Evolutionary conservation across 2,329 filamentous ascomycete genomes (phyloP).

Genomic region (Epichloe bromicola): DNA sequence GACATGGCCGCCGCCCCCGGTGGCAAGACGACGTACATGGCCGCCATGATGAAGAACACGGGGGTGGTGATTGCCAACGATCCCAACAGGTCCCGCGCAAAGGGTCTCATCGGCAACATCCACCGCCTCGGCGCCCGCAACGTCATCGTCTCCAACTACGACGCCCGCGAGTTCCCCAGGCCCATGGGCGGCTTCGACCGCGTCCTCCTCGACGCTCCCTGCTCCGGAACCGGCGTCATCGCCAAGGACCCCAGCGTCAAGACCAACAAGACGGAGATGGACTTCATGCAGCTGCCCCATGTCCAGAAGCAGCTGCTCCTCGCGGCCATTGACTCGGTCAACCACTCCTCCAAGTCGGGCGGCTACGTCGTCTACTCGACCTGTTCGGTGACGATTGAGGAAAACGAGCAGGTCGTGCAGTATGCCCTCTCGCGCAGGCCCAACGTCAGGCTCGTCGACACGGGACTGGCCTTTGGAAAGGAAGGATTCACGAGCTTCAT

Average conservation of each 20-base stretch:
- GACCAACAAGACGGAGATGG: conserved; percentile 92
- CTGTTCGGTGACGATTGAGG: conserved; percentile 86
- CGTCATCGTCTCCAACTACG: conserved; percentile 89
- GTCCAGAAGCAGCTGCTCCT: conserved; percentile 89
- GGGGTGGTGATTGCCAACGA: conserved; percentile 95
- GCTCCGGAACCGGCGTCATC: conserved; percentile 94
- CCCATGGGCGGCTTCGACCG: conserved; percentile 94
- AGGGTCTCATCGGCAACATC: conserved; percentile 96
- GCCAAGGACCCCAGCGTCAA: conserved; percentile 94
- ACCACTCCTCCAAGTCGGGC: conserved; percentile 82
- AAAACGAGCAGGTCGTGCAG: conserved; percentile 80
- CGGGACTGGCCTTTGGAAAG: conserved; percentile 77
- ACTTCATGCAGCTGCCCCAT: conserved; percentile 88
- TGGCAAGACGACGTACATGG: conserved; percentile 41
- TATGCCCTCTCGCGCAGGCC: conserved; percentile 85
- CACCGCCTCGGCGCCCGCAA: conserved; percentile 90
- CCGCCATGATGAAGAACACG: conserved; percentile 61
- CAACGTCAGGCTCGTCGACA: conserved; percentile 87
- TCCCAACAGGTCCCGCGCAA: conserved; percentile 81
- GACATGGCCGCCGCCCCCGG: conserved; percentile 37
- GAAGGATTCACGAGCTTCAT: conserved; percentile 85
- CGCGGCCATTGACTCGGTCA: conserved; percentile 86
- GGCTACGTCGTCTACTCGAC: conserved; percentile 96
- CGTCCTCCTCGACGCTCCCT: conserved; percentile 86
- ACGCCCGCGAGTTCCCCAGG: conserved; percentile 84